Evolutionary conservation across 176 grass and related monocot genomes (phyloP).

Genomic region (Musa acuminata): DNA sequence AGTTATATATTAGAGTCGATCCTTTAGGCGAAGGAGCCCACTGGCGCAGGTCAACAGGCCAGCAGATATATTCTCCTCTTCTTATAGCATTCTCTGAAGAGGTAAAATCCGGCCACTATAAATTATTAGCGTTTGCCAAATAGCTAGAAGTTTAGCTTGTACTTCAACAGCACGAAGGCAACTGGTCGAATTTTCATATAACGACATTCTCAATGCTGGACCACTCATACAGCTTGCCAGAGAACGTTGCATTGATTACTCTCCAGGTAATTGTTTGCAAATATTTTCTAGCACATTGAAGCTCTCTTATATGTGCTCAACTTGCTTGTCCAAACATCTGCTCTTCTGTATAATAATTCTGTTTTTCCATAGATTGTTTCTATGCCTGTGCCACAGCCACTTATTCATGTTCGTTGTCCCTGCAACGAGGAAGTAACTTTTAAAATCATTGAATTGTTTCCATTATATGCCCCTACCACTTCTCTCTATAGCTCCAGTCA

Average conservation of each 20-base stretch:
- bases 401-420: background rate
- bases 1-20: slow-evolving; percentile 44
- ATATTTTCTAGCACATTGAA: background rate
- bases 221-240: slow-evolving; percentile 32
- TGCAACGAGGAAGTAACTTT: background rate
- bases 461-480: too few relatives aligned
- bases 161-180: slow-evolving; percentile 20
- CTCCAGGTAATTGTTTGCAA: slow-evolving; percentile 29
- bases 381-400: background rate
- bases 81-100: slow-evolving; percentile 46
- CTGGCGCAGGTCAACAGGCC: slow-evolving; percentile 36
- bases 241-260: slow-evolving; percentile 46
- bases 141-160: background rate
- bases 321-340: background rate
- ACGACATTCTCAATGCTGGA: slow-evolving; percentile 34
- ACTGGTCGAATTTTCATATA: slow-evolving; percentile 28
- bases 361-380: background rate
- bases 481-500: too few relatives aligned
- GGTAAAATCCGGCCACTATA: slow-evolving; percentile 13
- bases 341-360: slow-evolving; percentile 4
- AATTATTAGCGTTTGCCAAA: background rate
- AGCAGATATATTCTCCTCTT: slow-evolving; percentile 54
- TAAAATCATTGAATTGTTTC: too few relatives aligned
- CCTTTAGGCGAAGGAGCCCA: slow-evolving; percentile 33
- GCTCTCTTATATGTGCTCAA: background rate